phyloP scores from a whole-genome alignment of 176 grass and related monocot genomes.

The Cymbopogon citratus region DNA sequence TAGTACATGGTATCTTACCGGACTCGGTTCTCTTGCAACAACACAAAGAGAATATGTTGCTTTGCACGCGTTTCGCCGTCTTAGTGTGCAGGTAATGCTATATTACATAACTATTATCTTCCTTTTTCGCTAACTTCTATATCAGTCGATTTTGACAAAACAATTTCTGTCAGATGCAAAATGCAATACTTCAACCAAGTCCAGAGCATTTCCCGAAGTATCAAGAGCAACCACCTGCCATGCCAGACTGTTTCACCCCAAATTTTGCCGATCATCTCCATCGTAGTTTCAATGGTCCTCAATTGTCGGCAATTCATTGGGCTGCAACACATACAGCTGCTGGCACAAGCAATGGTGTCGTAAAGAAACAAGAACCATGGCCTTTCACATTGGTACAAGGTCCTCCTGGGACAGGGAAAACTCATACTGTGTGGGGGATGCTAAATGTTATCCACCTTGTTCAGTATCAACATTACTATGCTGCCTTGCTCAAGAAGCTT shows the following conservation, averaged over 20 bases:
- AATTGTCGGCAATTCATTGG: constrained; percentile 97
- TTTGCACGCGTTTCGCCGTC: constrained; percentile 87
- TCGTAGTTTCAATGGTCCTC: constrained; percentile 81
- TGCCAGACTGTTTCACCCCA: constrained; percentile 94
- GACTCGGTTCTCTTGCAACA: constrained; percentile 96
- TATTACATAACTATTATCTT: background rate
- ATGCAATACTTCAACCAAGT: constrained; percentile 95
- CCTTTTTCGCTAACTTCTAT: constrained; percentile 17
- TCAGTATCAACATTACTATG: constrained; percentile 99
- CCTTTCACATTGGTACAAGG: constrained; percentile 99
- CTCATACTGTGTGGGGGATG: constrained; percentile 99
- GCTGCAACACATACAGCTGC: constrained; percentile 99
- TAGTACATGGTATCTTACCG: constrained; percentile 70
- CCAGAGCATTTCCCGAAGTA: constrained; percentile 95
- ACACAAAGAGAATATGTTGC: constrained; percentile 97
- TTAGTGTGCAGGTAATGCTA: constrained; percentile 67
- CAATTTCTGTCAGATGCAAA: constrained; percentile 79
- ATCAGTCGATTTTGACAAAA: constrained; percentile 5
- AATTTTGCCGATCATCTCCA: constrained; percentile 82
- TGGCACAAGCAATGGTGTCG: constrained; percentile 65
- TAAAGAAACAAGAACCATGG: constrained; percentile 96
- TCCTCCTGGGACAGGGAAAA: constrained; percentile 95
- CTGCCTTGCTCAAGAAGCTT: constrained; percentile 92
- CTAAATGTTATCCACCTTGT: constrained; percentile 99
- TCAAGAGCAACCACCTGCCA: constrained; percentile 86